Conservation (phyloP, 768 basidiomycete genomes). For the Zangia roseola region DNA sequence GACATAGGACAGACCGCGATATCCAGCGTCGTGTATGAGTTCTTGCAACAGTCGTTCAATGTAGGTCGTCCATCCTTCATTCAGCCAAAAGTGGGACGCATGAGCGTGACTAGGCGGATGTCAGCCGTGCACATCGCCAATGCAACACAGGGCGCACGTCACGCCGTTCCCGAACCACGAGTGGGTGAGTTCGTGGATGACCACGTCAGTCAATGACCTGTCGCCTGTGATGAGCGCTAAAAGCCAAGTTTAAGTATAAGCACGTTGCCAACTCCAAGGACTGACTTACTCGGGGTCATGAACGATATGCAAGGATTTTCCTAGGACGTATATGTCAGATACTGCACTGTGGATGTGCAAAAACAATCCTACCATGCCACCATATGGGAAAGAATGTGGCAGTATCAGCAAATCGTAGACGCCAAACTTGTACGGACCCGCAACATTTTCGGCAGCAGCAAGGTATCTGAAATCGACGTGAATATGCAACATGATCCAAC, state of each 20-base stretch:
- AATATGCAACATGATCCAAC: neutral
- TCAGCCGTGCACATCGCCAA: neutral
- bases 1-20: conserved; percentile 78
- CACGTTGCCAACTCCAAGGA: neutral
- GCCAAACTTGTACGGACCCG: conserved; percentile 76
- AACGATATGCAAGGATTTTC: conserved; percentile 91
- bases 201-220: conserved; percentile 81
- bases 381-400: conserved; percentile 91
- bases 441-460: conserved; percentile 65
- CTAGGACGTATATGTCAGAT: conserved; percentile 35
- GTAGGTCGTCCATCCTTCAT: conserved; percentile 95
- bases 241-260: neutral
- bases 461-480: conserved; percentile 54
- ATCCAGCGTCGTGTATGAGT: conserved; percentile 65
- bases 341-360: neutral
- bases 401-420: conserved; percentile 89
- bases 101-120: conserved; percentile 53
- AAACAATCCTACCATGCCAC: conserved; percentile 64
- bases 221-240: conserved; percentile 84
- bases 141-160: conserved; percentile 47
- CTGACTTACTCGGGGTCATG: conserved; percentile 72
- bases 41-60: conserved; percentile 80
- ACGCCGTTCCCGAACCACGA: conserved; percentile 94
- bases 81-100: conserved; percentile 84
- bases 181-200: conserved; percentile 84